Evolutionary conservation across 768 basidiomycete genomes (phyloP), one percentile per base, ranked within the genome.

Genomic region (Mrakia blollopis): DNA sequence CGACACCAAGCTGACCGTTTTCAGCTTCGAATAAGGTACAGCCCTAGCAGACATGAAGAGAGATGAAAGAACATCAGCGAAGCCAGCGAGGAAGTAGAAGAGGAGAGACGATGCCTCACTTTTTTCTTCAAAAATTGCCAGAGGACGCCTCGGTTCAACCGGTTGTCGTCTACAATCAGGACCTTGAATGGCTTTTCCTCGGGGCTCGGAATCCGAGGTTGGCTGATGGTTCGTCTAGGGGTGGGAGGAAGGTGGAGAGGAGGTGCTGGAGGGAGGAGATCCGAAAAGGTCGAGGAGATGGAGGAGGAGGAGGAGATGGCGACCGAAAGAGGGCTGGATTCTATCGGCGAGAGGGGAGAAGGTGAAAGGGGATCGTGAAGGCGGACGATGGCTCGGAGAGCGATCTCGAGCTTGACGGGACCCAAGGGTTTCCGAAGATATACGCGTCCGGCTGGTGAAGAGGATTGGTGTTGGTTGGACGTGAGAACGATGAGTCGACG

Each of bases 81-180:
- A 57, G 39, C 6, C 23, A 25, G 54, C 54, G 54, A 57, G 23
- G n/a, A n/a, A n/a, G 11, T 25, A 57, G 25, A n/a, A 25, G 18
- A 16, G 23, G 5, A 9, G 25, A 57, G 14, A 10, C 47, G 57
- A 57, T 1, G 5, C 57, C 57, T 25, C 57, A 57, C 57, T 39
- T 68, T 68, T 39, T 68, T 68, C 37, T 68, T 68, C 32, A 68
- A 23, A 23, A 68, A 68, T 25, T 68, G 65, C 18, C 25, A 14
- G 4, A 68, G 25, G 4, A 68, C 65, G 39, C 32, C 2, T 25
- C 65, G 65, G 21, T 68, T 68, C 65, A 68, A n/a, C 10, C 32
- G 6, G 39, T 44, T 44, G 39, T 68, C 65, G 23, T 68, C 65
- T 21, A 68, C 65, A 2, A 68, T 41, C 4, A 68, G 37, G 25